A percentile compares a stretch with the other conserved stretches of the same genome.
phyloP scores from a whole-genome alignment of 169 alveolate species.

The Plasmodium cynomolgi region DNA sequence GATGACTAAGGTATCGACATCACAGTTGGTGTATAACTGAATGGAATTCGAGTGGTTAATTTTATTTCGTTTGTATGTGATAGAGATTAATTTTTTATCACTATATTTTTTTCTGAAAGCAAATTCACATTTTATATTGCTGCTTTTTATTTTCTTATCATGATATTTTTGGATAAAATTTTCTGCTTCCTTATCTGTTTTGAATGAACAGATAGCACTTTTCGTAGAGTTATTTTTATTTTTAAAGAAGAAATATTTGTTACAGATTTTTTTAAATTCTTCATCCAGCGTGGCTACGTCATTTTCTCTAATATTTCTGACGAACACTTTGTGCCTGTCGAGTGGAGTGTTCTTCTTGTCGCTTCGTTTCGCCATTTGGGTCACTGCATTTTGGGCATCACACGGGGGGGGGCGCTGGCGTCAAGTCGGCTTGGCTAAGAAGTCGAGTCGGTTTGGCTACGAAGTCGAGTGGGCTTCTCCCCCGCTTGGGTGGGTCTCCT shows the following conservation, averaged over 20 bases:
- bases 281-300: slow-evolving; percentile 12
- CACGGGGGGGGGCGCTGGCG: not conserved
- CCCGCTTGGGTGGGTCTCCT: not conserved
- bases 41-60: slow-evolving; percentile 31
- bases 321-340: slow-evolving; percentile 69
- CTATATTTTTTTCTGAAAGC: slow-evolving; percentile 44
- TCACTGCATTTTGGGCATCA: slow-evolving; percentile 9
- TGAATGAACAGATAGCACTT: slow-evolving; percentile 59
- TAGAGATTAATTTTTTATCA: slow-evolving; percentile 22
- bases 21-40: slow-evolving; percentile 27
- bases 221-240: slow-evolving; percentile 30
- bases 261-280: slow-evolving; percentile 40
- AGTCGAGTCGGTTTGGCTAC: not conserved
- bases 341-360: slow-evolving; percentile 13
- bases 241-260: slow-evolving; percentile 47
- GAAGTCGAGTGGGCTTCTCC: not conserved
- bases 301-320: slow-evolving; percentile 33
- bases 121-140: slow-evolving; percentile 47
- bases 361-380: not conserved
- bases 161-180: slow-evolving; percentile 45
- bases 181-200: slow-evolving; percentile 51
- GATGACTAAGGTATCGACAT: slow-evolving; percentile 13
- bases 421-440: not conserved
- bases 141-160: not conserved
- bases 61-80: slow-evolving; percentile 16